Conservation (phyloP, 208 protist genomes). For the Acanthamoeba comandoni region DNA sequence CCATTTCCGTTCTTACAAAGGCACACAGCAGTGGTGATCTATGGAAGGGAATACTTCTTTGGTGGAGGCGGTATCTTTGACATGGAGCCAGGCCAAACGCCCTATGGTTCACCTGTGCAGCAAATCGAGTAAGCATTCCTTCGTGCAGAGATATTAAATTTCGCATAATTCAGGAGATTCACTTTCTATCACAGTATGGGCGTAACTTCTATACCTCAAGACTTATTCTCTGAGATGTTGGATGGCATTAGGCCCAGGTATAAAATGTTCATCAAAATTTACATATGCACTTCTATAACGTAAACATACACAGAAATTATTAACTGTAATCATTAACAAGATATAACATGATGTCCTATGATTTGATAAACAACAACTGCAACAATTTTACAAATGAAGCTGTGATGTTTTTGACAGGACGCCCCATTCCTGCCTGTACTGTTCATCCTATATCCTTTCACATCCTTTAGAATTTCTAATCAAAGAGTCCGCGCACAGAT, state of each 20-base stretch:
- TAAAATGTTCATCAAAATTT: no score
- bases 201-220: constrained; percentile 40
- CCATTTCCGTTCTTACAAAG: neutral
- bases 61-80: constrained; percentile 68
- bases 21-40: constrained; percentile 72
- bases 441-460: neutral
- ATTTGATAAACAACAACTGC: constrained; percentile 73
- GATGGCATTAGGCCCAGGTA: neutral
- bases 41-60: constrained; percentile 67
- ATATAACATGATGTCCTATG: constrained; percentile 72
- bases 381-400: constrained; percentile 74
- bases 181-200: constrained; percentile 55
- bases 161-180: neutral
- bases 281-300: no score
- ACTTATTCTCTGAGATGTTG: constrained; percentile 67
- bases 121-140: constrained; percentile 60
- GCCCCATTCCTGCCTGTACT: constrained; percentile 37
- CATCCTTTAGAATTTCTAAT: constrained; percentile 17
- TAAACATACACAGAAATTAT: no score
- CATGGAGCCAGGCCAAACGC: constrained; percentile 65
- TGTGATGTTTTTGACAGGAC: constrained; percentile 54
- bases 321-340: no score
- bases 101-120: constrained; percentile 69
- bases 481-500: neutral
- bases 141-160: neutral